Evolutionary conservation across 1,284 basidiomycete genomes (phyloP), one percentile per base, ranked within the genome.

Genomic region (Vanrija humicola): DNA sequence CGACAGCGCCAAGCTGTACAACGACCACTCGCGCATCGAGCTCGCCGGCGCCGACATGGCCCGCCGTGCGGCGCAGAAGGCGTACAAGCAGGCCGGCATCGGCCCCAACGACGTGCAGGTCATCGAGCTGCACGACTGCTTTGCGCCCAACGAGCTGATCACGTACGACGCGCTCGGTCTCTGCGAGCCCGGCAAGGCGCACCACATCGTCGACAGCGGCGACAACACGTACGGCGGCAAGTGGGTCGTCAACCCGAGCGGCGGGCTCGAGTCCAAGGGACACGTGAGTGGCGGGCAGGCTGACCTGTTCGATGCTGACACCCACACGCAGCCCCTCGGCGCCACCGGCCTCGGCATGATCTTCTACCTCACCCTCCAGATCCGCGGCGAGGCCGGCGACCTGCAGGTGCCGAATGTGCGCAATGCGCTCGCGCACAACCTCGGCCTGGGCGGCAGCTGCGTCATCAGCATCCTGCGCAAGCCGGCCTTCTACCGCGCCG

Each of bases 161-260:
- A 61, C 59, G 14, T 61, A 61, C 45, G 59, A 61, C 42, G 29
- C 52, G 3, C 55, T 61, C 43, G 53, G 59, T 6, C 59, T 61
- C 34, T 46, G 44, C 42, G 43, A 48, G 42, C 26, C 45, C 8
- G 59, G 59, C 28, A 43, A 55, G 53, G 59, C 53, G 25, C 55
- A 57, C 59, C 21, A 55, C 34, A 45, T 61, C 26, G 59, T 61
- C 48, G 59, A 61, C 50, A 25, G 19, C 19, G 50, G 50, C 8
- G 59, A 61, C 53, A 57, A 57, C 59, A 61, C 59, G 18, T 61
- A 61, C 43, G 59, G 59, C 50, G 59, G 59, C 47, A 61, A 61
- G 53, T 61, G 46, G 50, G 59, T 61, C 28, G 42, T 61, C 44
- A 61, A 61, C 59, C 59, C 59, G 18, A 54, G 52, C 1, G 59